Evolutionary conservation across 2,329 filamentous ascomycete species (phyloP).

Genomic region (Claviceps maximensis): DNA sequence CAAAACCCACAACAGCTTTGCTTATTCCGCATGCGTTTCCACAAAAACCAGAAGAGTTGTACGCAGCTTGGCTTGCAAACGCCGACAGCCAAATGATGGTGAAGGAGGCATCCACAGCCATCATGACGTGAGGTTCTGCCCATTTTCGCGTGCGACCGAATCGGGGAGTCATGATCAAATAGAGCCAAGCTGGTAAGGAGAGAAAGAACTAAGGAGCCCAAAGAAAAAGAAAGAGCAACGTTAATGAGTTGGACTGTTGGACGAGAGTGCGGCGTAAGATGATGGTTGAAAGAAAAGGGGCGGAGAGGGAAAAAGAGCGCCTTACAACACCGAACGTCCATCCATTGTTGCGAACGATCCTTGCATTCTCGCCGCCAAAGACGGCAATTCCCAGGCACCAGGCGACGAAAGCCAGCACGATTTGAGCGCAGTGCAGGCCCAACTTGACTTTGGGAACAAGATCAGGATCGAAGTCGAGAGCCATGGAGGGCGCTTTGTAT

Average conservation of each 20-base stretch:
- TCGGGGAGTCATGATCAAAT: constrained; percentile 50
- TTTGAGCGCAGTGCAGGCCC: constrained; percentile 42
- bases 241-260: neutral
- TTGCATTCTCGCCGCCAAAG: constrained; percentile 34
- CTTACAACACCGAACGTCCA: constrained; percentile 53
- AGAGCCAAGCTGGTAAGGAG: constrained; percentile 50
- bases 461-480: constrained; percentile 40
- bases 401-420: constrained; percentile 38
- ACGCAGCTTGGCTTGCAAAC: constrained; percentile 52
- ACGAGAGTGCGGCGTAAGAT: neutral
- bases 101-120: constrained; percentile 43
- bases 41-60: constrained; percentile 44
- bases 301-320: constrained; percentile 1
- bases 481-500: constrained; percentile 19
- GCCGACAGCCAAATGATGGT: constrained; percentile 52
- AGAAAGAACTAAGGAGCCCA: constrained; percentile 43
- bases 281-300: neutral
- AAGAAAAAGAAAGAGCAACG: neutral
- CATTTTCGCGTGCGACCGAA: constrained; percentile 48
- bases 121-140: constrained; percentile 49
- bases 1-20: constrained; percentile 49
- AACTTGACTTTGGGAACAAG: constrained; percentile 43
- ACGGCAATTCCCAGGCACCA: constrained; percentile 49
- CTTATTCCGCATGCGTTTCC: constrained; percentile 44
- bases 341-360: constrained; percentile 43